These are phyloP conservation scores for Aspergillus calidoustus DNA, from an alignment of 2,329 filamentous ascomycete genomes.

Conservation along the genomic window DNA sequence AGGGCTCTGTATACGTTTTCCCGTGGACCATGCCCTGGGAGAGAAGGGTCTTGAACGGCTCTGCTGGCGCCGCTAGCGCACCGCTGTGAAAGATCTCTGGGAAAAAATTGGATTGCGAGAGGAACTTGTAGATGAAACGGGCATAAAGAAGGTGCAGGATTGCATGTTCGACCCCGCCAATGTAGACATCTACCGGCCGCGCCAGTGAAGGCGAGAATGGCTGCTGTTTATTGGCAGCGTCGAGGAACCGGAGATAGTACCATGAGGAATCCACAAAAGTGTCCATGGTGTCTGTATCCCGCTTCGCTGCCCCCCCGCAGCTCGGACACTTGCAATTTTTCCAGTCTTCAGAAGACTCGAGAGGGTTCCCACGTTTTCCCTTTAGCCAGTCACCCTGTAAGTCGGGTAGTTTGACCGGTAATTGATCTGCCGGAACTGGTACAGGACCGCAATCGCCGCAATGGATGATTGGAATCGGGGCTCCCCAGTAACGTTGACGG, in stretches of 20 bases:
- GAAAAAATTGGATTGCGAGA: constrained; percentile 59
- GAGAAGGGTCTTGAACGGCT: constrained; percentile 82
- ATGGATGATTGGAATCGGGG: constrained; percentile 87
- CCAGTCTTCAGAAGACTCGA: constrained; percentile 74
- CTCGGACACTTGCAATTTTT: constrained; percentile 73
- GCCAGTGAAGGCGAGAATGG: constrained; percentile 63
- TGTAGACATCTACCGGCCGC: constrained; percentile 83
- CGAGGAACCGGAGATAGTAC: constrained; percentile 84
- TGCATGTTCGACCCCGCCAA: constrained; percentile 88
- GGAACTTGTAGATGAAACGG: constrained; percentile 87
- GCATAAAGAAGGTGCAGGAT: constrained; percentile 89
- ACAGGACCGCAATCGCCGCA: constrained; percentile 77
- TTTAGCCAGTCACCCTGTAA: constrained; percentile 71
- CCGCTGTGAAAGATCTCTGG: constrained; percentile 43
- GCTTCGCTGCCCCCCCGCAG: constrained; percentile 70
- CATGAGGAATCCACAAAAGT: constrained; percentile 95
- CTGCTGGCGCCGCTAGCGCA: constrained; percentile 50
- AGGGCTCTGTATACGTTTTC: constrained; percentile 76
- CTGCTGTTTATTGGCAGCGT: constrained; percentile 65
- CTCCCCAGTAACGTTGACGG: constrained; percentile 90
- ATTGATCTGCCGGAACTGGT: constrained; percentile 73
- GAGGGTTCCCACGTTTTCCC: constrained; percentile 74
- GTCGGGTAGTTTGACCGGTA: constrained; percentile 76
- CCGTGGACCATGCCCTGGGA: constrained; percentile 95
- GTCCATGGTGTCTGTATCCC: constrained; percentile 95